Evolutionary conservation across 1,139 yeast species (phyloP), one percentile per base, ranked within the genome.

Genomic region (Saccharomyces hybrid): DNA sequence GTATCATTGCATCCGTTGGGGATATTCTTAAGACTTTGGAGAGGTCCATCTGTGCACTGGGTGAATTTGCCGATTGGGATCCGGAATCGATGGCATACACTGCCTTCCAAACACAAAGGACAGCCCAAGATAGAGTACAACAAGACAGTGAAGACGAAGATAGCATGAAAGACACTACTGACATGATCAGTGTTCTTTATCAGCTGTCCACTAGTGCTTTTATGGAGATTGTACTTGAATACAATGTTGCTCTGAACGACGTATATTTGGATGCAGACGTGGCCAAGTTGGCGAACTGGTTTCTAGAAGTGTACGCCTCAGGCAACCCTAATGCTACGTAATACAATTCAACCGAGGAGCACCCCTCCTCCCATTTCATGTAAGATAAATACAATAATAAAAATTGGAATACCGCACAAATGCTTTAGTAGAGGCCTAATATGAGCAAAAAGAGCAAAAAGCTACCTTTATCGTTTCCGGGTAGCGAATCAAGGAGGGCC

Each of bases 241-340:
- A 83, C 65, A 84, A 84, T 64, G 78, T 76, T 52, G 76, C 81
- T 54, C 71, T 86, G 59, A 83, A 83, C 65, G 90, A 84, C 62
- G 77, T 85, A 59, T 77, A 81, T 38, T 72, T 86, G 52, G 78
- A 80, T 55, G 80, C 84, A 6, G 80, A 81, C 54, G 86, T 85
- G 11, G 82, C 81, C 61, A 81, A 80, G 60, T 73, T 85, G 60
- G 88, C 89, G 27, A 83, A 83, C 63, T 81, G 88, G 83, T 86
- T 85, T 23, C 77, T 84, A 54, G 89, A 84, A 62, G 79, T 62
- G 59, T 66, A 65, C 54, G 56, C 59, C 34, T 9, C 49, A 6
- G 38, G 41, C 19, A 46, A 16, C 6, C 7, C 44, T 25, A 11
- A 25, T 9, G 44, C 44, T 38, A 38, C 19, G 19, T 38, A 38